Percentiles rank a stretch among this genome's conserved stretches.
These are phyloP conservation scores for Pseudomassariella vexata DNA, from an alignment of 2,329 filamentous ascomycete genomes.

Conservation along the genomic window DNA sequence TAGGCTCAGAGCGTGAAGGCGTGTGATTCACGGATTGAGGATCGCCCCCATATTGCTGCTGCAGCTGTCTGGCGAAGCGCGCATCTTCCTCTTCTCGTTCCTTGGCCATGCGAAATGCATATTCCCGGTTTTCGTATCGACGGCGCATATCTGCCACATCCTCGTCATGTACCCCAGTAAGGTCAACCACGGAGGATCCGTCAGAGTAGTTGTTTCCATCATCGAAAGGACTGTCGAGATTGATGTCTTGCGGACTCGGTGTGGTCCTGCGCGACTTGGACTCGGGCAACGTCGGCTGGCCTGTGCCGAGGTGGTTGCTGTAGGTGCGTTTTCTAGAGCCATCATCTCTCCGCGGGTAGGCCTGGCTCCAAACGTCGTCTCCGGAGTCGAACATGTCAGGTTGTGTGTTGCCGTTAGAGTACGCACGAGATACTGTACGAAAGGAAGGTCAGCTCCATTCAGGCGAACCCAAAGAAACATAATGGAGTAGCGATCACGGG, in stretches of 20 bases:
- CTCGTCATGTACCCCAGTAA: slow-evolving; percentile 30
- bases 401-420: neutral
- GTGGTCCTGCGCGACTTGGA: slow-evolving; percentile 29
- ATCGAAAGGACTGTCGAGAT: neutral
- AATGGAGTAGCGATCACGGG: too few species aligned
- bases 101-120: slow-evolving; percentile 14
- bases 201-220: slow-evolving; percentile 8
- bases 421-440: too few species aligned
- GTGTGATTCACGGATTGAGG: neutral
- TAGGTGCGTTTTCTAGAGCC: slow-evolving; percentile 20
- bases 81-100: slow-evolving; percentile 9
- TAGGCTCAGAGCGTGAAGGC: slow-evolving; percentile 7
- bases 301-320: slow-evolving; percentile 14
- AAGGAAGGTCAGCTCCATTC: too few species aligned
- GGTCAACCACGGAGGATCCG: slow-evolving; percentile 29
- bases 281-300: slow-evolving; percentile 2
- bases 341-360: neutral
- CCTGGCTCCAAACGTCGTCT: neutral
- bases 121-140: slow-evolving; percentile 29
- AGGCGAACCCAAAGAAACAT: too few species aligned
- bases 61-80: slow-evolving; percentile 9
- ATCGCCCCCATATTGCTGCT: slow-evolving; percentile 1
- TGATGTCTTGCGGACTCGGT: slow-evolving; percentile 10
- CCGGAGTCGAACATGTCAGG: neutral
- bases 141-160: slow-evolving; percentile 21